A percentile compares a stretch with the other conserved stretches of the same genome.
phyloP scores from a whole-genome alignment of 177 flowering plant species.

The Telopea speciosissima region DNA sequence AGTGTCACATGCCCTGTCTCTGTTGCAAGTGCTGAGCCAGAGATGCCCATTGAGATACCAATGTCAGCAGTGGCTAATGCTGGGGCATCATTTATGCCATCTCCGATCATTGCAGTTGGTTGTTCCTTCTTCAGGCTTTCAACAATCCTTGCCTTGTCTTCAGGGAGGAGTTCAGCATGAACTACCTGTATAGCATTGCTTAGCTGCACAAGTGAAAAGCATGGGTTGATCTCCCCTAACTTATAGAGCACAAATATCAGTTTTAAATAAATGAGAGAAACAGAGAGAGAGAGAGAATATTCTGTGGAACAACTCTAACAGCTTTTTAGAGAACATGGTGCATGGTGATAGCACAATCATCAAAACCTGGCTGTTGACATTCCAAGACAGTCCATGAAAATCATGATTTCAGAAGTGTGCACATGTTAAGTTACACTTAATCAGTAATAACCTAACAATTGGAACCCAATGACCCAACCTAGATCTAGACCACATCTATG shows the following conservation, averaged over 20 bases:
- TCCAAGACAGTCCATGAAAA: too few relatives aligned
- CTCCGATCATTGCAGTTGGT: slow-evolving; percentile 81
- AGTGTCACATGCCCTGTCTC: slow-evolving; percentile 82
- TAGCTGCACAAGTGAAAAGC: slow-evolving; percentile 38
- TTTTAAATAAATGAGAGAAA: too few relatives aligned
- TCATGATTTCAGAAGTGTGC: neutral
- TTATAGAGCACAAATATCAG: neutral
- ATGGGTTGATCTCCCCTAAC: neutral
- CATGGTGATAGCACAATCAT: too few relatives aligned
- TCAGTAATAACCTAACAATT: too few relatives aligned
- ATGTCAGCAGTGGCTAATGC: slow-evolving; percentile 85
- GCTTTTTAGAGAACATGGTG: too few relatives aligned
- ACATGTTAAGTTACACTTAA: neutral
- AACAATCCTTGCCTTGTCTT: slow-evolving; percentile 68
- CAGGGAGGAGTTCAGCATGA: slow-evolving; percentile 83
- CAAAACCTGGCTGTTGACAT: too few relatives aligned
- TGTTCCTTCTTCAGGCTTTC: slow-evolving; percentile 51
- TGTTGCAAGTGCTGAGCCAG: slow-evolving; percentile 87
- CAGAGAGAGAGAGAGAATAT: too few relatives aligned
- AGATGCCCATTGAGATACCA: slow-evolving; percentile 92
- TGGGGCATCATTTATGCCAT: slow-evolving; percentile 91
- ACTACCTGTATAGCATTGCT: slow-evolving; percentile 49
- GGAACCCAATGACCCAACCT: neutral
- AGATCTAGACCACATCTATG: neutral
- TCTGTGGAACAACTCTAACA: too few relatives aligned